Conservation (phyloP, 257 asterid species). For the Penstemon newberryi region DNA sequence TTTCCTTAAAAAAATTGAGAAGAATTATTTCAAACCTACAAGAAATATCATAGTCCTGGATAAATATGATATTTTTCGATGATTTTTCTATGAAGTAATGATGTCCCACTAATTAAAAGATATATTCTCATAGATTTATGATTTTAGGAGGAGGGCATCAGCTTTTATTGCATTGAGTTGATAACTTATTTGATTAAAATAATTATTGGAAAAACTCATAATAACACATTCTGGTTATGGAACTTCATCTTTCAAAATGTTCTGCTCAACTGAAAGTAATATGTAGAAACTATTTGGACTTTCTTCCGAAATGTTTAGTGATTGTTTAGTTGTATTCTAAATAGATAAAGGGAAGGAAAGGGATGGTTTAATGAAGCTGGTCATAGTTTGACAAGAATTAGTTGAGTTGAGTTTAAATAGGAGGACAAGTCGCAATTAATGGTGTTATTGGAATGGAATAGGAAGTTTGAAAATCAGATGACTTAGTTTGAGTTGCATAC, state of each 20-base stretch:
- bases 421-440: slow-evolving; percentile 7
- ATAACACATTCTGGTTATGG: not conserved
- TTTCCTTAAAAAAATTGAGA: not conserved
- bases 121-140: not conserved
- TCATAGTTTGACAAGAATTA: not conserved
- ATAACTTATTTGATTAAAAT: no score
- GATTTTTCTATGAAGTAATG: not conserved
- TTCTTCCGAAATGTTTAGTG: not conserved
- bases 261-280: not conserved
- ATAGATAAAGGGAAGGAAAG: slow-evolving; percentile 7
- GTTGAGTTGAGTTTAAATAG: not conserved
- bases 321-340: not conserved
- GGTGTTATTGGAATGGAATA: not conserved
- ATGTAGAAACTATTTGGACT: not conserved
- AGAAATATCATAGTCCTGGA: not conserved
- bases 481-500: not conserved
- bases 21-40: not conserved
- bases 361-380: slow-evolving; percentile 1
- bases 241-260: not conserved
- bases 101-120: not conserved
- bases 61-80: not conserved
- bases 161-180: no score
- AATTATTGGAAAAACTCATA: no score
- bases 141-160: not conserved
- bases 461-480: slow-evolving; percentile 5